A percentile compares a stretch with the other conserved stretches of the same genome.
Evolutionary conservation across 129 eudicot genomes (phyloP).

Genomic region (Escallonia rubra): DNA sequence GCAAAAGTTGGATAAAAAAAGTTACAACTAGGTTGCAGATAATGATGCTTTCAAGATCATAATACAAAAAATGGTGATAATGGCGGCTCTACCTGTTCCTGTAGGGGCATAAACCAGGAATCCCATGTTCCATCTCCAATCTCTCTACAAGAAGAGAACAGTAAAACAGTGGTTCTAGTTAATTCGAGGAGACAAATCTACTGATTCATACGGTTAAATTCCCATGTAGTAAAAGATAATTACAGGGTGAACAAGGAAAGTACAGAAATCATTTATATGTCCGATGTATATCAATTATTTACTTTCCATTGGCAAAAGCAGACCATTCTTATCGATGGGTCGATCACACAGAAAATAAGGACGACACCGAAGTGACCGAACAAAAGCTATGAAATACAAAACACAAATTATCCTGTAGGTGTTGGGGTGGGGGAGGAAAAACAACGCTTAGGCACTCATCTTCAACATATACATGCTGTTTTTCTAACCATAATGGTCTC

Average conservation of each 20-base stretch:
- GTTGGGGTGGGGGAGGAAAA: too few species aligned
- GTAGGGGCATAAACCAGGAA: constrained; percentile 89
- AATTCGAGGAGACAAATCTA: background rate
- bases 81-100: constrained; percentile 56
- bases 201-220: background rate
- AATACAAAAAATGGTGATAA: constrained; percentile 3
- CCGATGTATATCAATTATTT: background rate
- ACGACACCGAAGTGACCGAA: too few species aligned
- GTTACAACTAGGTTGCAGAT: background rate
- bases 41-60: background rate
- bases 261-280: background rate
- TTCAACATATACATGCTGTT: too few species aligned
- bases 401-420: too few species aligned
- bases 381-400: too few species aligned
- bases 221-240: background rate
- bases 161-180: background rate
- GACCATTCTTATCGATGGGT: background rate
- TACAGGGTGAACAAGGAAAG: background rate
- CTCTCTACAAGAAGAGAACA: constrained; percentile 43
- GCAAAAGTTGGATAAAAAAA: constrained; percentile 22
- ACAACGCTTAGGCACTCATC: too few species aligned
- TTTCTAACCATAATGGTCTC: too few species aligned
- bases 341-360: background rate
- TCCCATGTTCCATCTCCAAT: constrained; percentile 94
- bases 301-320: background rate